Conservation (phyloP, 139 green algal genomes). For the Coelastrella sp. region DNA sequence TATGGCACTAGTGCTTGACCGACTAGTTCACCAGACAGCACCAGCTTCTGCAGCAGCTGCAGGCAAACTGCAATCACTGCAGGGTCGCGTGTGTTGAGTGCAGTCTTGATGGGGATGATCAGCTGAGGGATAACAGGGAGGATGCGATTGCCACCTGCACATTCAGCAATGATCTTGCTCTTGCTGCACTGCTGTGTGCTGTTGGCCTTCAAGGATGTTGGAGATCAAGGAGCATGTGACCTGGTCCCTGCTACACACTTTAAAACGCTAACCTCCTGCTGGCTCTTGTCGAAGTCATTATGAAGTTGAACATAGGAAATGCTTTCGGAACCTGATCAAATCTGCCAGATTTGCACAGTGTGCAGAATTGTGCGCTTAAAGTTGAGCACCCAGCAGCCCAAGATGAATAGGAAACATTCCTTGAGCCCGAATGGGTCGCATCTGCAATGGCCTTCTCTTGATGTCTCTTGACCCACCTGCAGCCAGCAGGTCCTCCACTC, state of each 20-base stretch:
- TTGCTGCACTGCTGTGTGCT: neutral
- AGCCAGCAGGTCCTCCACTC: conserved; percentile 78
- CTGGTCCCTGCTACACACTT: no score
- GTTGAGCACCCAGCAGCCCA: neutral
- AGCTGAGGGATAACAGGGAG: conserved; percentile 86
- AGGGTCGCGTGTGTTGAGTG: conserved; percentile 78
- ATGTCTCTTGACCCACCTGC: conserved; percentile 48
- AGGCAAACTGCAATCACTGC: conserved; percentile 74
- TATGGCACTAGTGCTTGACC: conserved; percentile 87
- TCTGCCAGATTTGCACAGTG: neutral
- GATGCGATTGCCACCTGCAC: conserved; percentile 55
- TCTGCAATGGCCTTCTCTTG: no score
- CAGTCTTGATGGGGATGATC: conserved; percentile 88
- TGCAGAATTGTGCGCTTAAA: neutral
- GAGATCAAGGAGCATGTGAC: no score
- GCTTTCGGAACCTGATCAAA: neutral
- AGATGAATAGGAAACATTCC: no score
- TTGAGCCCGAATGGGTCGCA: no score
- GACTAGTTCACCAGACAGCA: conserved; percentile 68
- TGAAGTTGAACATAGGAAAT: neutral
- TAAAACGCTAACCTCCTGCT: no score
- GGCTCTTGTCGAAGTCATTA: neutral
- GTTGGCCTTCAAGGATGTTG: no score
- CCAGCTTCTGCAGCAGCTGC: conserved; percentile 78
- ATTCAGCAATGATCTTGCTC: neutral